phyloP scores from a whole-genome alignment of 164 flowering plant species.

The Vitis cinerea region DNA sequence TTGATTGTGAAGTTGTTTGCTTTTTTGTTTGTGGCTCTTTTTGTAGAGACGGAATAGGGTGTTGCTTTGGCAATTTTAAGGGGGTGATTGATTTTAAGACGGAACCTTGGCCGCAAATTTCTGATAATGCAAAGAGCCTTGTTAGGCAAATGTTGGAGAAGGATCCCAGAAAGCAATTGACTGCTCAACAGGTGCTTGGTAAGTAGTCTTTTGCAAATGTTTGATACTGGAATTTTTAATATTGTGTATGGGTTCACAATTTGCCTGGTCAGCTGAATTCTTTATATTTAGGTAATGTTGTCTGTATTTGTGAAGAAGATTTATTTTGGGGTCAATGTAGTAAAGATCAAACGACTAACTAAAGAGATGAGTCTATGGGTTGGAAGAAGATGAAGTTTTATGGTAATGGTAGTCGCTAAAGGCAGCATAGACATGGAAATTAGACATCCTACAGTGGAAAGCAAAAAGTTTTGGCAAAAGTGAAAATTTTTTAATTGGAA shows the following conservation, averaged over 20 bases:
- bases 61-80: constrained; percentile 92
- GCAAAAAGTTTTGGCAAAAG: too few relatives aligned
- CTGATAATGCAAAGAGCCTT: constrained; percentile 88
- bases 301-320: not conserved
- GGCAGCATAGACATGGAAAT: too few relatives aligned
- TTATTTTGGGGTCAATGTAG: too few relatives aligned
- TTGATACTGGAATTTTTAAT: not conserved
- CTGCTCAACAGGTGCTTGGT: constrained; percentile 98
- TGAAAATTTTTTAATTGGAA: too few relatives aligned
- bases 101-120: constrained; percentile 97
- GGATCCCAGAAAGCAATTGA: constrained; percentile 75
- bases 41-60: constrained; percentile 84
- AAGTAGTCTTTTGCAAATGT: constrained; percentile 23
- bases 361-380: too few relatives aligned
- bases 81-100: constrained; percentile 89
- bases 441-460: too few relatives aligned
- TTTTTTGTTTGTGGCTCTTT: constrained; percentile 10
- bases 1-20: not conserved
- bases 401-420: too few relatives aligned
- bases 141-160: constrained; percentile 89
- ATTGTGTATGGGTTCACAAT: not conserved
- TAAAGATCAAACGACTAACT: too few relatives aligned
- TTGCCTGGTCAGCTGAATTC: too few relatives aligned
- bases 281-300: not conserved
- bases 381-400: too few relatives aligned